phyloP scores from a whole-genome alignment of 2,329 filamentous ascomycete genomes.

The Cryphonectria carpinicola region DNA sequence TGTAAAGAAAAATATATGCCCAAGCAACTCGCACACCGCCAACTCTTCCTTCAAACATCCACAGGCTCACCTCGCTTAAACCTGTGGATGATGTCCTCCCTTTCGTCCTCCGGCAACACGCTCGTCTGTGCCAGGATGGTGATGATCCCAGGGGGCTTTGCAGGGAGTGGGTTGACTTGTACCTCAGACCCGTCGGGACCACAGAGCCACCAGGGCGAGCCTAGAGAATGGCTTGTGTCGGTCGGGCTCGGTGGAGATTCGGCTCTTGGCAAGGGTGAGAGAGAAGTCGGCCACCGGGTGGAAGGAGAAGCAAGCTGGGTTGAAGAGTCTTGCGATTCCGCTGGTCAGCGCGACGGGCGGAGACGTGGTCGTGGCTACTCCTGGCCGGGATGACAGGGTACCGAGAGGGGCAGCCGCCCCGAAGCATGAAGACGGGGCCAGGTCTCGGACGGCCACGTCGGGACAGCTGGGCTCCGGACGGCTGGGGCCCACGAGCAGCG shows the following conservation, averaged over 20 bases:
- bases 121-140: conserved; percentile 3
- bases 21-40: not conserved
- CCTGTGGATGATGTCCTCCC: not conserved
- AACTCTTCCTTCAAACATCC: not conserved
- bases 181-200: not conserved
- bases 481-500: no score
- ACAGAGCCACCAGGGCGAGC: not conserved
- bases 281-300: not conserved
- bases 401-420: no score
- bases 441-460: no score
- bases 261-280: not conserved
- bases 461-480: no score
- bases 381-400: no score
- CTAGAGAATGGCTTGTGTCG: not conserved
- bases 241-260: not conserved
- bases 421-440: no score
- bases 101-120: not conserved
- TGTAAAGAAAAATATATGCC: not conserved
- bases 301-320: not conserved
- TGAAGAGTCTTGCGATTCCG: not conserved
- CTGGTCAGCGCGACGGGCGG: not conserved
- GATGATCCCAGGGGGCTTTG: not conserved
- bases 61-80: not conserved
- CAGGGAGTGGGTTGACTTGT: not conserved
- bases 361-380: not conserved